Evolutionary conservation across 2,329 filamentous ascomycete species (phyloP), one percentile per base, ranked within the genome.

Genomic region (Parastagonospora avenae): DNA sequence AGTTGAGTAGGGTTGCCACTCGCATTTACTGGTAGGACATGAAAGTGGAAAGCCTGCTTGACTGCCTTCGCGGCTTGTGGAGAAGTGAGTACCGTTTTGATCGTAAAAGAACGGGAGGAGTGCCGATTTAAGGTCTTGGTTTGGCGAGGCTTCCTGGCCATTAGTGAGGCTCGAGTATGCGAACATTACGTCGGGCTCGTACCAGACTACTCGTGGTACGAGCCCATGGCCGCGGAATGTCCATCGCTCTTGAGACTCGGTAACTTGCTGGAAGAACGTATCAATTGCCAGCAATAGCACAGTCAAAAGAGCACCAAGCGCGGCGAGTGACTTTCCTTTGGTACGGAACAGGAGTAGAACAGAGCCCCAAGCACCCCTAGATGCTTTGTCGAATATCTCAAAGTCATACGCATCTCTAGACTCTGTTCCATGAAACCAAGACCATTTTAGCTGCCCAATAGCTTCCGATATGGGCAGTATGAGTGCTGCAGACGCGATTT

Each of bases 391-490:
- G 33, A 70, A 72, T 0, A 67, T 64, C 27, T 71, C 67, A 12
- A 71, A 69, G 33, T 71, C 67, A 11, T 57, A 54, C 2, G 64
- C 60, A 10, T 60, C 52, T 12, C 52, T 61, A 0, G 59, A 64
- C 0, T 46, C 41, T 9, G 50, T 51, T 0, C 58, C 57, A 28
- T 63, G 28, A 29, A 60, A 59, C 70, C 68, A 71, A 2, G 43
- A 58, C 68, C 70, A 72, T 32, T 72, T 72, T 8, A 70, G 41
- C 31, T 73, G 68, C 0, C 68, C 68, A 1, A 72, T 49, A 1
- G 66, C 66, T 39, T 72, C 66, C 0, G 64, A 61, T 10, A 58
- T 58, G 0, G 66, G 69, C 4, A 71, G 10, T 24, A 69, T 50
- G 0, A 69, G 51, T 1, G 67, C 59, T 14, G 56, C 67, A 1